A percentile compares a stretch with the other conserved stretches of the same genome.
Evolutionary conservation across 306 rosid species (phyloP).

Genomic region (Comarum palustre): DNA sequence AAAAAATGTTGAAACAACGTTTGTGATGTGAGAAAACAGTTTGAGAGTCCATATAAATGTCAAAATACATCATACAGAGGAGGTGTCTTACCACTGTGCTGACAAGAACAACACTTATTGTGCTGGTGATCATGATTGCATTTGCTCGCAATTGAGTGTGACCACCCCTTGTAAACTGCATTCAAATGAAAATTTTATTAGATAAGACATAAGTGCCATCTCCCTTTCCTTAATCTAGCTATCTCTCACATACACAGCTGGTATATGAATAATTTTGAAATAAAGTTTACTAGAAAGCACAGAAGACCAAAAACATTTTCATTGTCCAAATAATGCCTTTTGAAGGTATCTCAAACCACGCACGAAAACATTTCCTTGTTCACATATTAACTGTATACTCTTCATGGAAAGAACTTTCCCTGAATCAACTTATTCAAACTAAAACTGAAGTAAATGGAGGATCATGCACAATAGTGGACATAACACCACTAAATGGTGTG

Average conservation of each 20-base stretch:
- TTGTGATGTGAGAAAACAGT: not conserved
- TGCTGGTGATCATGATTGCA: slow-evolving; percentile 95
- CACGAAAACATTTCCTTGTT: not conserved
- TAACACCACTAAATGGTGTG: not conserved
- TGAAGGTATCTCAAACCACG: not conserved
- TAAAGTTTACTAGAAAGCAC: not conserved
- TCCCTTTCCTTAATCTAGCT: not conserved
- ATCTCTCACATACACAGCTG: not conserved
- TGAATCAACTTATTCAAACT: not conserved
- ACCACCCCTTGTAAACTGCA: slow-evolving; percentile 87
- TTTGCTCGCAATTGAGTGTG: slow-evolving; percentile 66
- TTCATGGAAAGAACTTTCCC: not conserved
- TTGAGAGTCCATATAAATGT: not conserved
- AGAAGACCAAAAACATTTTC: not conserved
- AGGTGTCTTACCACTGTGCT: slow-evolving; percentile 79
- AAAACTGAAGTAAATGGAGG: not conserved
- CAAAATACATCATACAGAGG: not conserved
- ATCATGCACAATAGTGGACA: not conserved
- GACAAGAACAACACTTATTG: slow-evolving; percentile 83
- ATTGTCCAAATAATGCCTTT: not conserved
- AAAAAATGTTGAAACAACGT: not conserved
- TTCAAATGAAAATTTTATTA: slow-evolving; percentile 4
- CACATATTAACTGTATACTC: not conserved
- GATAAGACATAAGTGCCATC: not conserved
- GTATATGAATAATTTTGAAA: not conserved